Conservation (phyloP, 345 rosid genomes). For the Linum usitatissimum region DNA sequence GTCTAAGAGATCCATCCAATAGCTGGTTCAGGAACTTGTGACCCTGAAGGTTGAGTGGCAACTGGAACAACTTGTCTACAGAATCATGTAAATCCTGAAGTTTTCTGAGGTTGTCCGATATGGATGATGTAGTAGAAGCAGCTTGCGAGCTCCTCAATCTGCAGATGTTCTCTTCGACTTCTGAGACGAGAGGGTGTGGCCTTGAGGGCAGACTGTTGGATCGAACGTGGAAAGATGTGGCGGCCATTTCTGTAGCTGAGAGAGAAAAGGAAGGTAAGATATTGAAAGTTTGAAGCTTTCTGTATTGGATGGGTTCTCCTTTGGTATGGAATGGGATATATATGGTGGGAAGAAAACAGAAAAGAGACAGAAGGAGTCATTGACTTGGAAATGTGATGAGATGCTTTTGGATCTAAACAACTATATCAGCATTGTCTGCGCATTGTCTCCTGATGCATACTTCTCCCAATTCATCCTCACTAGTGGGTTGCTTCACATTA, state of each 20-base stretch:
- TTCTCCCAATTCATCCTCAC: neutral
- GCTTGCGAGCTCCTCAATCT: neutral
- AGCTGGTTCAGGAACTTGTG: neutral
- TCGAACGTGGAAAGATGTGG: neutral
- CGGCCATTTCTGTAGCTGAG: neutral
- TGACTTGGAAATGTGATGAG: neutral
- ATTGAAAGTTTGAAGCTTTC: neutral
- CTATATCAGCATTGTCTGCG: neutral
- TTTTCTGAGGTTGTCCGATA: neutral
- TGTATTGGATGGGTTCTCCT: neutral
- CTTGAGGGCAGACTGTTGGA: neutral
- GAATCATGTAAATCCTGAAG: neutral
- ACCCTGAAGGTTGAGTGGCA: neutral
- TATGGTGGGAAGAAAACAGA: neutral
- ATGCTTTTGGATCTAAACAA: neutral
- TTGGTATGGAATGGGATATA: neutral
- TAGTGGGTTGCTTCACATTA: neutral
- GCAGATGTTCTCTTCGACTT: neutral
- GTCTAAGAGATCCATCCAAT: neutral
- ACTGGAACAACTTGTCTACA: neutral
- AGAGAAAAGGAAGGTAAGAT: neutral
- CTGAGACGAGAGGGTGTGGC: constrained; percentile 1
- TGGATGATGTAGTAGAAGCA: neutral
- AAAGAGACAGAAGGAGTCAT: neutral
- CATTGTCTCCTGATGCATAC: neutral